Percentiles rank a stretch among this genome's conserved stretches.
phyloP scores from a whole-genome alignment of 139 green algal genomes.

The Mesotaenium endlicherianum region DNA sequence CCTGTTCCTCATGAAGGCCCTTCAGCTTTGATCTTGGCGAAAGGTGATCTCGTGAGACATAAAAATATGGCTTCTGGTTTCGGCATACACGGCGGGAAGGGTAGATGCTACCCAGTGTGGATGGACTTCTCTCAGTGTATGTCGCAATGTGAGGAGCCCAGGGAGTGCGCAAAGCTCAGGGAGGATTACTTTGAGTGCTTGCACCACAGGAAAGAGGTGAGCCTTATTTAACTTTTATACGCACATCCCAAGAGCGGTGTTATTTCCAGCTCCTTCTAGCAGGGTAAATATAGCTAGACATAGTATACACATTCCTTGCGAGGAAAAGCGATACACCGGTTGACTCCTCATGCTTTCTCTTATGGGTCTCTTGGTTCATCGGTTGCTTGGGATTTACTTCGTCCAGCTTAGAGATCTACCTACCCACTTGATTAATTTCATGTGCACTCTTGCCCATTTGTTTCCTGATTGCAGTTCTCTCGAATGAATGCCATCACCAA shows the following conservation, averaged over 20 bases:
- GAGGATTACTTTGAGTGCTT: conserved; percentile 67
- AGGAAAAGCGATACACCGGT: neutral
- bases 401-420: neutral
- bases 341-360: neutral
- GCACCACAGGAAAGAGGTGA: conserved; percentile 61
- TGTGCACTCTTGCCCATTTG: neutral
- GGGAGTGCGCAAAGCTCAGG: conserved; percentile 42
- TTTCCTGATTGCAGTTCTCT: conserved; percentile 4
- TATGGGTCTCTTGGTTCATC: neutral
- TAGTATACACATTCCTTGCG: neutral
- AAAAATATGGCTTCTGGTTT: conserved; percentile 62
- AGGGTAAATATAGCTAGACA: neutral
- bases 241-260: neutral
- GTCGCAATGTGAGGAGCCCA: conserved; percentile 47
- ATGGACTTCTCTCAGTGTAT: conserved; percentile 58
- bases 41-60: no score
- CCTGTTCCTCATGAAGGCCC: no score
- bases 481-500: conserved; percentile 23
- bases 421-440: neutral
- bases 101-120: conserved; percentile 56
- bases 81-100: conserved; percentile 50
- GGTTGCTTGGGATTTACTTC: neutral
- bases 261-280: neutral
- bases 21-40: no score
- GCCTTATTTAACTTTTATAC: neutral